A percentile compares a stretch with the other conserved stretches of the same genome.
These are phyloP conservation scores for Tephrocybe sp. DNA, from an alignment of 768 basidiomycete genomes.

Conservation along the genomic window DNA sequence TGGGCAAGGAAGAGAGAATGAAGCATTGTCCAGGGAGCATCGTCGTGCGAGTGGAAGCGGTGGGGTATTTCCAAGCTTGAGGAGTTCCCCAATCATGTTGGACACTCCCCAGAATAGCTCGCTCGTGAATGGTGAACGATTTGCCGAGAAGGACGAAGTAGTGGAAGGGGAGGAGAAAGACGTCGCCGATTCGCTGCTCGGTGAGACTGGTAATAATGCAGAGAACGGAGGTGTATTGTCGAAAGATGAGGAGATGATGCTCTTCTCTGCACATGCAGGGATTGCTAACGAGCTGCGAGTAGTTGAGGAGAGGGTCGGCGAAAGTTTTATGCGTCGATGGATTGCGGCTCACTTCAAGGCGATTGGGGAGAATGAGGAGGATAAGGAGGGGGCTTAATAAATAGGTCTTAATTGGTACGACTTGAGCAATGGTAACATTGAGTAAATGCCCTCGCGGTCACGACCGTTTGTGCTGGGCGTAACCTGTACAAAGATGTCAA, in stretches of 20 bases:
- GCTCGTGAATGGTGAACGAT: neutral
- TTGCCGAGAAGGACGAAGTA: neutral
- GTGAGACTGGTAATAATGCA: neutral
- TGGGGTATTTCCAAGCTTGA: slow-evolving; percentile 10
- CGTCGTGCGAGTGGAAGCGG: slow-evolving; percentile 29
- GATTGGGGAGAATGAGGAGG: slow-evolving; percentile 2
- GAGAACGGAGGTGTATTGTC: neutral
- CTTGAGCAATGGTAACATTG: neutral
- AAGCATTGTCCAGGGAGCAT: slow-evolving; percentile 34
- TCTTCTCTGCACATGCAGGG: slow-evolving; percentile 19
- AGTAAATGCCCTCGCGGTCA: neutral
- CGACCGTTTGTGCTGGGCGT: neutral
- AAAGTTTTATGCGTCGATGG: slow-evolving; percentile 26
- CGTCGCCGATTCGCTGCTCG: neutral
- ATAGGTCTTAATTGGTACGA: neutral
- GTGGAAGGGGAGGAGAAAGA: slow-evolving; percentile 3
- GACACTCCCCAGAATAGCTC: slow-evolving; percentile 1
- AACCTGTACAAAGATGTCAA: neutral
- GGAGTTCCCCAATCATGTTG: neutral
- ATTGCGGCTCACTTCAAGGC: slow-evolving; percentile 13
- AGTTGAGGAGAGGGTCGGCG: slow-evolving; percentile 26
- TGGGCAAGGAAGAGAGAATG: slow-evolving; percentile 32
- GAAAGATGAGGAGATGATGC: slow-evolving; percentile 19
- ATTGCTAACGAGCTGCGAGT: slow-evolving; percentile 22
- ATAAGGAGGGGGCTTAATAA: neutral